phyloP scores from a whole-genome alignment of 495 filamentous ascomycete species.

The Podospora sp. region DNA sequence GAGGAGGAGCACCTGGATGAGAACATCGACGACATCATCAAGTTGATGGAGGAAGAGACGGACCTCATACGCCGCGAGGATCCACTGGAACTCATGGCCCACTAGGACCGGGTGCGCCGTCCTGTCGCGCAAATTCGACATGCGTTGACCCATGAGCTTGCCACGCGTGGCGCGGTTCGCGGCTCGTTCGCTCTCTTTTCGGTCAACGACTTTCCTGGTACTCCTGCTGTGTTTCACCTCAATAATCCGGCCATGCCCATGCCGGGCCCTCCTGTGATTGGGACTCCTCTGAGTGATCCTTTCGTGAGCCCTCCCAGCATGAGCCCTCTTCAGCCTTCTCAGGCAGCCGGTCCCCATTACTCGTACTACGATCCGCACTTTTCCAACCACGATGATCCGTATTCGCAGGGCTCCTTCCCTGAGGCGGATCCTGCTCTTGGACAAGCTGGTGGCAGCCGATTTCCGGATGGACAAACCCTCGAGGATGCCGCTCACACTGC shows the following conservation, averaged over 20 bases:
- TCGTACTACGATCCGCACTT: no score
- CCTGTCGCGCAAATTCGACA: neutral
- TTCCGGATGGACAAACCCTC: no score
- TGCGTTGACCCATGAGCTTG: neutral
- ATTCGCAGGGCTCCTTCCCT: no score
- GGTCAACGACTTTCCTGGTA: neutral
- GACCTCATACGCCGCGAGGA: constrained; percentile 17
- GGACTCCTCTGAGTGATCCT: no score
- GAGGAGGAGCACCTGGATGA: constrained; percentile 50
- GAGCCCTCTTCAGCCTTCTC: no score
- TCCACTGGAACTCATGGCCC: neutral
- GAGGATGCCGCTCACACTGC: no score
- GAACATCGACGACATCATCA: constrained; percentile 52
- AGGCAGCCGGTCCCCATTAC: no score
- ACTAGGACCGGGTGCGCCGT: neutral
- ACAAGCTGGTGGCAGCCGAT: no score
- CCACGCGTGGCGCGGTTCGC: neutral
- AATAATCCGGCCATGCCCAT: neutral
- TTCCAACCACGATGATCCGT: no score
- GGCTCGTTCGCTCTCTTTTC: neutral
- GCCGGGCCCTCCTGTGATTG: no score
- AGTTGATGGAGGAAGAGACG: constrained; percentile 55
- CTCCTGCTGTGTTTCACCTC: neutral
- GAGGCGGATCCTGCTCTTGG: no score
- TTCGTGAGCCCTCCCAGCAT: no score